Conservation (phyloP, 1,139 yeast genomes). For the Trichomonascaceae sp. region DNA sequence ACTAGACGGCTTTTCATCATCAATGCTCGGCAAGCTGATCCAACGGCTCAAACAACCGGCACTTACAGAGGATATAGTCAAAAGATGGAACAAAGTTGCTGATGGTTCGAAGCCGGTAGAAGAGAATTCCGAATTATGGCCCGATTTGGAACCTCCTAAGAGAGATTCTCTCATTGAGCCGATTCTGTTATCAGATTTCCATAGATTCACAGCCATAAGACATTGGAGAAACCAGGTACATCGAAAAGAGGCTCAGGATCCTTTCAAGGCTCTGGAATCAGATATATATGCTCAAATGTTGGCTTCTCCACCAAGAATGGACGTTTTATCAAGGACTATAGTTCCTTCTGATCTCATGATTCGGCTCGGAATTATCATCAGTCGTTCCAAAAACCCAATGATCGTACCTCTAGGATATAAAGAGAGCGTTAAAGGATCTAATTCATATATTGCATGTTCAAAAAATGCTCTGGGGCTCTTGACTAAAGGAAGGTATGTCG, state of each 20-base stretch:
- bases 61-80: neutral
- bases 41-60: neutral
- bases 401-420: slow-evolving; percentile 11
- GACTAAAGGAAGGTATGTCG: slow-evolving; percentile 8
- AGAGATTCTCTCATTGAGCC: slow-evolving; percentile 15
- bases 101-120: neutral
- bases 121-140: neutral
- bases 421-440: slow-evolving; percentile 11
- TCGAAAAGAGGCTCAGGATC: slow-evolving; percentile 9
- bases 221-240: slow-evolving; percentile 10
- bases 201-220: slow-evolving; percentile 19
- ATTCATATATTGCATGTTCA: slow-evolving; percentile 13
- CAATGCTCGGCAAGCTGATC: slow-evolving; percentile 2
- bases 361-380: slow-evolving; percentile 22
- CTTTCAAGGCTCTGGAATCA: slow-evolving; percentile 1
- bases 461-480: slow-evolving; percentile 8
- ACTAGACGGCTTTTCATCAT: neutral
- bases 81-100: neutral
- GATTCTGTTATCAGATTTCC: slow-evolving; percentile 19
- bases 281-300: slow-evolving; percentile 29
- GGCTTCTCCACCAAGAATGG: slow-evolving; percentile 28
- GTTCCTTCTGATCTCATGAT: slow-evolving; percentile 27
- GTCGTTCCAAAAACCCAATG: slow-evolving; percentile 1
- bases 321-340: slow-evolving; percentile 19
- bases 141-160: slow-evolving; percentile 8